Evolutionary conservation across 768 basidiomycete genomes (phyloP).

Genomic region (Lyophyllum shimeji): DNA sequence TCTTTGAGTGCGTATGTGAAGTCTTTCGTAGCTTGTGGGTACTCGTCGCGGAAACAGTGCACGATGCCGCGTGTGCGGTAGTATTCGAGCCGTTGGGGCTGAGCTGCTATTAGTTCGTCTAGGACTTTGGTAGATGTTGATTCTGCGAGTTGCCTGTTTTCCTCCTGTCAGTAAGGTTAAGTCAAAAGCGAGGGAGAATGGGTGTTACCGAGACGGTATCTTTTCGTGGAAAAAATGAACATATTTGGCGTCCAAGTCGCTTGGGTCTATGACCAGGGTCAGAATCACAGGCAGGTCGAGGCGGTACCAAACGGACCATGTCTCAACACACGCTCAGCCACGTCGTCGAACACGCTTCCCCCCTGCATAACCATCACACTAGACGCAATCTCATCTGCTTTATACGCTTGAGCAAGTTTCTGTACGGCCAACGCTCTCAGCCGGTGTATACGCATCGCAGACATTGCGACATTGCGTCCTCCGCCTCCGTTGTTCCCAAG

Average conservation of each 20-base stretch:
- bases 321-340: constrained; percentile 85
- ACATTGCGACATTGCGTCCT: constrained; percentile 81
- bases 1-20: constrained; percentile 82
- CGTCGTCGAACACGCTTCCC: constrained; percentile 87
- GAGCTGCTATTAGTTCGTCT: constrained; percentile 71
- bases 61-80: constrained; percentile 90
- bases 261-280: constrained; percentile 52
- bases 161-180: constrained; percentile 16
- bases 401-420: constrained; percentile 84
- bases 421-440: constrained; percentile 81
- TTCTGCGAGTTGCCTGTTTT: constrained; percentile 75
- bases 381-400: constrained; percentile 86
- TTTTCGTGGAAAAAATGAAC: constrained; percentile 96
- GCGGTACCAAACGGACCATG: constrained; percentile 32
- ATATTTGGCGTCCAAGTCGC: constrained; percentile 78
- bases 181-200: constrained; percentile 1
- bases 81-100: constrained; percentile 82
- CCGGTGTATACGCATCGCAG: constrained; percentile 79
- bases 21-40: constrained; percentile 68
- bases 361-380: constrained; percentile 97
- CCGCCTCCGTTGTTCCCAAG: constrained; percentile 45
- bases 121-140: constrained; percentile 77
- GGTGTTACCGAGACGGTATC: constrained; percentile 78
- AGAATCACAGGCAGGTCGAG: neutral
- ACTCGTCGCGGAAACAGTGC: constrained; percentile 87